Evolutionary conservation across 164 flowering plant genomes (phyloP).

Genomic region (Warburgia ugandensis): DNA sequence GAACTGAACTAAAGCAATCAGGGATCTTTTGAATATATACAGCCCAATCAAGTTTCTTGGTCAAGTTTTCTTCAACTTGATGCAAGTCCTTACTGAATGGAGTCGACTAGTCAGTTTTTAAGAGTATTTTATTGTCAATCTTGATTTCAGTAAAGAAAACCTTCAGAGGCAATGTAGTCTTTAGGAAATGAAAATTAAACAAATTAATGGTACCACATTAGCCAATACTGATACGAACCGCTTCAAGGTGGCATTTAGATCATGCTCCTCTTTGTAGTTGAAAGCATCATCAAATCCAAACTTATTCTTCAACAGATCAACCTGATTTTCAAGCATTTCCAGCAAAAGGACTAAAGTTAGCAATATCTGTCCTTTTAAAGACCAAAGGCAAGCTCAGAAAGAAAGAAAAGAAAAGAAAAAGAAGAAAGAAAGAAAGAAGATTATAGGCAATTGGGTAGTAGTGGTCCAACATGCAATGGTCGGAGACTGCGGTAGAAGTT

Average conservation of each 20-base stretch:
- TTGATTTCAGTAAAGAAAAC: too few species aligned
- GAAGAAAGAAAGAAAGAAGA: background rate
- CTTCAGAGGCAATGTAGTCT: background rate
- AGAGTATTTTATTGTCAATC: too few species aligned
- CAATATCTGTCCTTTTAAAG: background rate
- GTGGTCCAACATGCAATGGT: too few species aligned
- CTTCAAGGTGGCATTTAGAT: conserved; percentile 44
- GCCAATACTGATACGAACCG: conserved; percentile 22
- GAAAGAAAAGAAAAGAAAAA: background rate
- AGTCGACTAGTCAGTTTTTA: too few species aligned
- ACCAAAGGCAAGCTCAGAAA: background rate
- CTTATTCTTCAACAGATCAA: conserved; percentile 46
- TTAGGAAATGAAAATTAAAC: background rate
- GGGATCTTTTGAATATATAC: too few species aligned
- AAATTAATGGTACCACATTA: background rate
- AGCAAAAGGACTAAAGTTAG: too few species aligned
- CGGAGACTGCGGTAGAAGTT: too few species aligned
- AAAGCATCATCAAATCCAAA: conserved; percentile 58
- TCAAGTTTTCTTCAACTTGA: background rate
- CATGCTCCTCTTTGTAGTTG: conserved; percentile 54
- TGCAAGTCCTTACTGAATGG: background rate
- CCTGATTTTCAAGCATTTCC: conserved; percentile 31
- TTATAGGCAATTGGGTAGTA: background rate
- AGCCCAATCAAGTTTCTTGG: background rate
- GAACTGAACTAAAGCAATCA: too few species aligned